These are phyloP conservation scores for Lumnitzera littorea DNA, from an alignment of 345 rosid species.

Conservation along the genomic window DNA sequence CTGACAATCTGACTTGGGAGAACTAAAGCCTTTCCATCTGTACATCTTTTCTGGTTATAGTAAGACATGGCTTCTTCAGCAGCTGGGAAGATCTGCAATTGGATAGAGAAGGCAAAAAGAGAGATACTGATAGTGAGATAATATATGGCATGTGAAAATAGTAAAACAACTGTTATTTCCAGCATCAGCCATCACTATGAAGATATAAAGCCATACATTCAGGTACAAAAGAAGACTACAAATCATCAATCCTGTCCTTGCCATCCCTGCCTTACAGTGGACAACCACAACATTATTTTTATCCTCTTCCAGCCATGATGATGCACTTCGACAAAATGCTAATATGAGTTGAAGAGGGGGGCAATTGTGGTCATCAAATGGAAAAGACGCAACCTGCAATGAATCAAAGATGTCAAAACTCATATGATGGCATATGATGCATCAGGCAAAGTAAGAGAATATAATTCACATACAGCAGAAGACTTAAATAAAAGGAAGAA, in stretches of 20 bases:
- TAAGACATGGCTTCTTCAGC: conserved; percentile 81
- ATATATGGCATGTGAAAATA: conserved; percentile 4
- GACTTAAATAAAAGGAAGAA: too few species aligned
- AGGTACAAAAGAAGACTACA: conserved; percentile 84
- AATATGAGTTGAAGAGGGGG: conserved; percentile 80
- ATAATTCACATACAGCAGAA: neutral
- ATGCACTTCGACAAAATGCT: conserved; percentile 91
- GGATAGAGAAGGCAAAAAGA: conserved; percentile 14
- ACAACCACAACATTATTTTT: conserved; percentile 93
- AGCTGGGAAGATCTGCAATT: conserved; percentile 73
- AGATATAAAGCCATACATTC: conserved; percentile 38
- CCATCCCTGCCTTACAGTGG: conserved; percentile 98
- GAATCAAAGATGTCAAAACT: conserved; percentile 12
- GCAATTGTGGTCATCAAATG: conserved; percentile 93
- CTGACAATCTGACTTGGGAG: conserved; percentile 97
- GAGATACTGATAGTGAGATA: neutral
- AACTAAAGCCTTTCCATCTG: conserved; percentile 85
- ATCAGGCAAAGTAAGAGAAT: neutral
- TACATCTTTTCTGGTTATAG: conserved; percentile 90
- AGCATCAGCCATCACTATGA: too few species aligned
- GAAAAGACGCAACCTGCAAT: conserved; percentile 84
- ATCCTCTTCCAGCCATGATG: conserved; percentile 94
- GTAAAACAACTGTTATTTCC: neutral
- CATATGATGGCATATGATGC: neutral
- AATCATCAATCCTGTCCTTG: conserved; percentile 91